A percentile compares a stretch with the other conserved stretches of the same genome.
Evolutionary conservation across 352 stramenopile species (phyloP).

Genomic region (Globisporangium recalcitrans): DNA sequence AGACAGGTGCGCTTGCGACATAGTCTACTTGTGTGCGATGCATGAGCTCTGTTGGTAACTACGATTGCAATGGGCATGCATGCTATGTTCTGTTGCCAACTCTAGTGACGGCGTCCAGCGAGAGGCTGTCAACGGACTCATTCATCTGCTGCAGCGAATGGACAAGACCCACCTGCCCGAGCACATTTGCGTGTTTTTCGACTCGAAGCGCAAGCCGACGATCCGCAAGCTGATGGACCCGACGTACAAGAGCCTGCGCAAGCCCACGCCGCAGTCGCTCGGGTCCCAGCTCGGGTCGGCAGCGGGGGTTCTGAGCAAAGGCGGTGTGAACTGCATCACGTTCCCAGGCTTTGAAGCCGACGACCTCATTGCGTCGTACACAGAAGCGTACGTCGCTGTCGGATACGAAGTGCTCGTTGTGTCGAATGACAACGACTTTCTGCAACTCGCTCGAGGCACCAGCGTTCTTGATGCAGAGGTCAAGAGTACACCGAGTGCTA

Average conservation of each 20-base stretch:
- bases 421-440: constrained; percentile 70
- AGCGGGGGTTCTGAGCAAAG: constrained; percentile 21
- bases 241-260: constrained; percentile 43
- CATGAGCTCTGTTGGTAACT: background rate
- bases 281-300: constrained; percentile 40
- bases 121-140: constrained; percentile 39
- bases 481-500: background rate
- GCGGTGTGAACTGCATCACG: constrained; percentile 46
- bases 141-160: constrained; percentile 40
- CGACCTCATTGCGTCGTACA: constrained; percentile 65
- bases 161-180: constrained; percentile 38
- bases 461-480: constrained; percentile 4
- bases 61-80: too few species aligned
- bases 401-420: constrained; percentile 57
- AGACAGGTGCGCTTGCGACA: constrained; percentile 26
- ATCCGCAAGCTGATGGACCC: constrained; percentile 42
- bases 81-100: constrained; percentile 4
- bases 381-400: constrained; percentile 27
- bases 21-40: background rate
- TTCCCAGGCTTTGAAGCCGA: constrained; percentile 51
- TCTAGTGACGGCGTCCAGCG: constrained; percentile 31
- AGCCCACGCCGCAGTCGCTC: constrained; percentile 33
- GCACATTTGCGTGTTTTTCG: constrained; percentile 60
- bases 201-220: constrained; percentile 41
- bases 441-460: constrained; percentile 44